Conservation (phyloP, 2,329 filamentous ascomycete genomes). For the Penicillium digitatum region DNA sequence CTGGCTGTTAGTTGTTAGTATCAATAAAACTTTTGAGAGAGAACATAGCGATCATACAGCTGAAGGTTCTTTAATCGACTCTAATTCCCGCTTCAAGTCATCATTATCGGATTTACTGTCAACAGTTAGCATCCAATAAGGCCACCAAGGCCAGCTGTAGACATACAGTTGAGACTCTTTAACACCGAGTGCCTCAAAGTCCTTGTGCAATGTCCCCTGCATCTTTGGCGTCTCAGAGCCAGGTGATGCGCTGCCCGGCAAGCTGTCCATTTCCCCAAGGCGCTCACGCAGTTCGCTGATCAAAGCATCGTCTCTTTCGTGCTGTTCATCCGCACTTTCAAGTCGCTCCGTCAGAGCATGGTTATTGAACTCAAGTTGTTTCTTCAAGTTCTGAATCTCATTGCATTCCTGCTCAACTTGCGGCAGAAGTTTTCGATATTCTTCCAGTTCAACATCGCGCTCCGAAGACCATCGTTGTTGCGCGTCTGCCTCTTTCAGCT, state of each 20-base stretch:
- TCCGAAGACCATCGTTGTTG: slow-evolving; percentile 40
- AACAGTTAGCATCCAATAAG: slow-evolving; percentile 18
- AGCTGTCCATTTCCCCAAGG: slow-evolving; percentile 42
- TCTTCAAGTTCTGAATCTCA: slow-evolving; percentile 48
- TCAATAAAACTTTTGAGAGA: neutral
- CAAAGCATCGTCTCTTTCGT: slow-evolving; percentile 40
- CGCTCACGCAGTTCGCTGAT: slow-evolving; percentile 43
- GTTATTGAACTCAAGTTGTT: slow-evolving; percentile 48
- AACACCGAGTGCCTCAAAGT: slow-evolving; percentile 41
- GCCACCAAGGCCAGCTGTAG: neutral
- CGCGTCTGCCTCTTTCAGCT: slow-evolving; percentile 45
- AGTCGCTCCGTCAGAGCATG: slow-evolving; percentile 45
- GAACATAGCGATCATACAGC: slow-evolving; percentile 13
- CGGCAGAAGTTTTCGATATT: slow-evolving; percentile 45
- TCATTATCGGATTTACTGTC: slow-evolving; percentile 42
- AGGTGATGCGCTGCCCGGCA: slow-evolving; percentile 39
- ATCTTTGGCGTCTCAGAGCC: slow-evolving; percentile 39
- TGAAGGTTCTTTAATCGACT: slow-evolving; percentile 30
- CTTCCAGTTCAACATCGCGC: slow-evolving; percentile 41
- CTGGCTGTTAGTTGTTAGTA: slow-evolving; percentile 23
- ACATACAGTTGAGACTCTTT: slow-evolving; percentile 40
- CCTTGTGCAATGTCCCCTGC: slow-evolving; percentile 41
- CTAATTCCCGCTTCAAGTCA: slow-evolving; percentile 37
- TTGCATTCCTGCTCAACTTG: slow-evolving; percentile 48
- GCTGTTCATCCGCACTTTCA: slow-evolving; percentile 43